These are phyloP conservation scores for Xylariaceae sp. DNA, from an alignment of 2,329 filamentous ascomycete genomes.

Conservation along the genomic window DNA sequence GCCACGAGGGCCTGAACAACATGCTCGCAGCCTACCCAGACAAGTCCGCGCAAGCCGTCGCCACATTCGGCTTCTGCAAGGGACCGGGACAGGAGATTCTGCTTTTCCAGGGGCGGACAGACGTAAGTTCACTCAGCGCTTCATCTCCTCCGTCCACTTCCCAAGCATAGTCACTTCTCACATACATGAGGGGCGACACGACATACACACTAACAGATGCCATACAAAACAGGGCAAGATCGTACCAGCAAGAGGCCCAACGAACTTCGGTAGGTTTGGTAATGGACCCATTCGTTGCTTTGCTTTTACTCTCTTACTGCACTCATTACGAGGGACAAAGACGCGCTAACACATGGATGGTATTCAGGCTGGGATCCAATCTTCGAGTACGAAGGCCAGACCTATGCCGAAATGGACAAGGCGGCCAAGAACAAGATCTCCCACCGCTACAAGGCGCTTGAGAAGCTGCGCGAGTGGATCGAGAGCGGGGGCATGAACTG, in stretches of 20 bases:
- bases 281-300: not conserved
- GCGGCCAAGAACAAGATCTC: constrained; percentile 85
- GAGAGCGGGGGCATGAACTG: constrained; percentile 35
- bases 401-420: constrained; percentile 94
- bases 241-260: constrained; percentile 75
- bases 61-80: constrained; percentile 88
- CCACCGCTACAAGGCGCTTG: constrained; percentile 81
- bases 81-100: constrained; percentile 81
- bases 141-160: too few species aligned
- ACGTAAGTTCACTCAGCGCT: constrained; percentile 50
- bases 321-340: too few species aligned
- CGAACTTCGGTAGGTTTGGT: constrained; percentile 68
- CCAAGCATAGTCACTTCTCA: too few species aligned
- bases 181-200: too few species aligned
- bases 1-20: constrained; percentile 83
- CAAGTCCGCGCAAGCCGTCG: constrained; percentile 88
- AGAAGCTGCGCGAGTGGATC: constrained; percentile 82
- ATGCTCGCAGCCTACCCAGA: constrained; percentile 84
- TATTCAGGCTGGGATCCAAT: constrained; percentile 85
- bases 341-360: constrained; percentile 2
- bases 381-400: constrained; percentile 90
- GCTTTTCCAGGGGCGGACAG: constrained; percentile 86
- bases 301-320: not conserved
- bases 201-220: not conserved
- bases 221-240: constrained; percentile 59